These are phyloP conservation scores for Pseudotsuga menziesii DNA, from an alignment of 75 land plant genomes.

Conservation along the genomic window DNA sequence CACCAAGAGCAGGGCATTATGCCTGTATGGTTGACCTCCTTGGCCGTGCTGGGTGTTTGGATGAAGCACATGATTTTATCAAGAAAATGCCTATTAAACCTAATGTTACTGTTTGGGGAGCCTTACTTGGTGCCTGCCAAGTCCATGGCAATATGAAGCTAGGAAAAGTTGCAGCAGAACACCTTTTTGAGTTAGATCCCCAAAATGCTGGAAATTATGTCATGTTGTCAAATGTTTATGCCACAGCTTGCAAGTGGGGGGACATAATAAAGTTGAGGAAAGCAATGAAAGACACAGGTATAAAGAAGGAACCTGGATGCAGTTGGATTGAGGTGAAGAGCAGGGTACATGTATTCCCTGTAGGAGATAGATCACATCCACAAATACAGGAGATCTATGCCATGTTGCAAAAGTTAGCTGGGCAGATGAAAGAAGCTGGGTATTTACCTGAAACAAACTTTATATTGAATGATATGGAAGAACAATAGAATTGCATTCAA, in stretches of 20 bases:
- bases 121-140: constrained; percentile 20
- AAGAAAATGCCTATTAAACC: constrained; percentile 19
- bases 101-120: constrained; percentile 14
- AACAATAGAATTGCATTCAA: constrained; percentile 1
- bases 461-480: neutral
- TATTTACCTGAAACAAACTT: constrained; percentile 7
- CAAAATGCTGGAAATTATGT: constrained; percentile 9
- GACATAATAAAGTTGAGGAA: constrained; percentile 9
- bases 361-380: constrained; percentile 12
- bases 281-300: neutral
- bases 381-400: constrained; percentile 12
- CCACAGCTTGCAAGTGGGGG: constrained; percentile 14
- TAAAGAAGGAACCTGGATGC: constrained; percentile 21
- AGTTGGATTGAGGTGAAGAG: constrained; percentile 22
- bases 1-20: constrained; percentile 14
- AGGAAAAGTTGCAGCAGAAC: constrained; percentile 8
- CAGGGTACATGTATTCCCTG: constrained; percentile 18
- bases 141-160: constrained; percentile 9
- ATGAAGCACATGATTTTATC: constrained; percentile 21
- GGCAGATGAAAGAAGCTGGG: constrained; percentile 12
- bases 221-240: constrained; percentile 16
- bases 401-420: constrained; percentile 6
- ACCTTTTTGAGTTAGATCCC: constrained; percentile 16
- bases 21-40: constrained; percentile 28
- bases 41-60: constrained; percentile 10